Base-by-base conservation (phyloP, 2,329 filamentous ascomycete genomes). In the Arthroderma uncinatum region DNA sequence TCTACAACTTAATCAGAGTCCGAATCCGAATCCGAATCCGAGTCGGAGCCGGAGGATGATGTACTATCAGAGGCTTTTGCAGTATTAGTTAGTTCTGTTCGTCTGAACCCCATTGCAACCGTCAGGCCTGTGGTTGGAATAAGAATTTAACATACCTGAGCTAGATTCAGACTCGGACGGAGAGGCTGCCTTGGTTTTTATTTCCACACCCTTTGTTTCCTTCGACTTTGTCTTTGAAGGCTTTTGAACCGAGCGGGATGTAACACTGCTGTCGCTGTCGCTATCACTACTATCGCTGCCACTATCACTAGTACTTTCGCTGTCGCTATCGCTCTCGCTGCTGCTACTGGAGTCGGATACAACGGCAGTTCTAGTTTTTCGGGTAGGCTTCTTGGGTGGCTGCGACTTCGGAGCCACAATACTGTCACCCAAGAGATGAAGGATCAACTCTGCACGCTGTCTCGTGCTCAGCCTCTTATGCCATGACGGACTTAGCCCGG, bases 311-410 rank as follows among this genome's bases (percentile, higher is more conserved):
- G 40, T 40, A 47, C 34, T 59, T 23, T 58, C 59, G 48, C 63
- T 66, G 42, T 63, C 60, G 40, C 64, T 66, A 30, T 64, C 64
- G 44, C 58, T 67, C 63, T 70, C 73, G 47, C 71, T 70, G 61
- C 70, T 73, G 60, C 70, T 73, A 57, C 71, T 74, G 2, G 70
- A 73, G 53, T 73, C 71, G 42, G 74, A 71, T 19, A 75, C 65
- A 44, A 75, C 59, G 39, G 65, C 67, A 54, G 72, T 66, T 58
- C 73, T 74, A 7, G 58, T 58, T 54, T 60, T 62, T 36, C 40
- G 56, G 33, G 60, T 60, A 2, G 28, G 36, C 57, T 59, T 62
- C 30, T 55, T 55, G 19, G 56, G 30, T 33, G 44, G 47, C 23
- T n/a, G 21, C 8, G 58, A 23, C 19, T 61, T 60, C 55, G 58